Base-by-base conservation (phyloP, 2,329 filamentous ascomycete species). In the Neonectria coccinea region DNA sequence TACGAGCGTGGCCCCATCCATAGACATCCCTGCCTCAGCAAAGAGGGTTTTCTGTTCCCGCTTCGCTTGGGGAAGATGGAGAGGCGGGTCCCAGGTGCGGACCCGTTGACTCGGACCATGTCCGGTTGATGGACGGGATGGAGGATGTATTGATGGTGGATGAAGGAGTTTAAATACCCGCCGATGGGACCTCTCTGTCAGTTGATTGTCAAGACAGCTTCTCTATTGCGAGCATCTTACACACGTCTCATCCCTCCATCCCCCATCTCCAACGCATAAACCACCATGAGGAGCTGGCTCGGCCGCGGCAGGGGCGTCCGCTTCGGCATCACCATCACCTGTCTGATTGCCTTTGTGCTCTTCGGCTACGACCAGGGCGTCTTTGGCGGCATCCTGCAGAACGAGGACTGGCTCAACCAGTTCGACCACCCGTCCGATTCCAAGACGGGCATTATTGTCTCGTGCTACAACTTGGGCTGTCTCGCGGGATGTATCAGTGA, bases 331-430 rank as follows among this genome's bases (percentile, higher is more conserved):
- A 66, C 72, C 44, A 22, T 63, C 39, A 65, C 70, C 52, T 74
- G 71, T 47, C 66, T 75, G 6, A 67, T 68, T 8, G 71, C 71
- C 1, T 75, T 75, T 18, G 64, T 73, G 2, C 64, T 76, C 1
- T 78, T 79, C 63, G 82, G 82, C 2, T 85, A 85, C 48, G 83
- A 85, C 31, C 83, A 85, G 67, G 82, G 82, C 45, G 81, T 84
- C 0, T 84, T 84, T 65, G 79, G 80, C 3, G 82, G 82, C 11
- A 82, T 85, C 16, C 75, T 85, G 10, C 78, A 81, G 10, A 83
- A 81, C 39, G 69, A 79, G 14, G 77, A 85, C 54, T 85, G 81
- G 67, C 74, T 84, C 6, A 44, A 70, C 1, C 73, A 74, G 10
- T 75, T 76, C 5, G n/a, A 66, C 2, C 63, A 71, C 5, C 75